Evolutionary conservation across 2,329 filamentous ascomycete species (phyloP).

Genomic region (Polytolypa hystricis): DNA sequence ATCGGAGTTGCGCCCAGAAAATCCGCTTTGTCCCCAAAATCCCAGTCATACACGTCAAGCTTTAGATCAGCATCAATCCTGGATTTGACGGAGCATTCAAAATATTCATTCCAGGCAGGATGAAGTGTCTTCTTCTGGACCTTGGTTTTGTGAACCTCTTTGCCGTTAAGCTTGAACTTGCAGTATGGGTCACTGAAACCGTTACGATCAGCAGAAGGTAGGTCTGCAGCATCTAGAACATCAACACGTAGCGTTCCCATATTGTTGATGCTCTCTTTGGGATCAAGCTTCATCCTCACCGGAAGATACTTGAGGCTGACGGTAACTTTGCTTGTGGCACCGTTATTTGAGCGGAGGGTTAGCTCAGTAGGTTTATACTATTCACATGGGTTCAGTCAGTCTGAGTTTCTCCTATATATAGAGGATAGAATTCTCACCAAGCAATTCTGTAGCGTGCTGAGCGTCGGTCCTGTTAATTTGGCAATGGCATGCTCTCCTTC

Average conservation of each 20-base stretch:
- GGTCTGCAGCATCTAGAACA: slow-evolving; percentile 69
- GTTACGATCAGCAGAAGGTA: slow-evolving; percentile 91
- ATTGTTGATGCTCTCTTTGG: slow-evolving; percentile 96
- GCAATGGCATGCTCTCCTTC: slow-evolving; percentile 67
- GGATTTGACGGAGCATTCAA: slow-evolving; percentile 72
- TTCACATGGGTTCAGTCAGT: too few species aligned
- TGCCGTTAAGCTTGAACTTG: slow-evolving; percentile 82
- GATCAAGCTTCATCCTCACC: slow-evolving; percentile 84
- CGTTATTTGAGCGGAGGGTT: slow-evolving; percentile 66
- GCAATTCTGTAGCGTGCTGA: slow-evolving; percentile 79
- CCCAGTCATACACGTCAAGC: slow-evolving; percentile 84
- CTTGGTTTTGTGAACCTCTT: slow-evolving; percentile 90
- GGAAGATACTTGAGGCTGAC: slow-evolving; percentile 93
- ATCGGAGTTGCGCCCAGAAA: slow-evolving; percentile 69
- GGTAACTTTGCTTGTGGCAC: slow-evolving; percentile 65
- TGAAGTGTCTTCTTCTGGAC: slow-evolving; percentile 93
- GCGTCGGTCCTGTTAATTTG: slow-evolving; percentile 70
- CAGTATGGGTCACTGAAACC: slow-evolving; percentile 96
- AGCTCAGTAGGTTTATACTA: slow-evolving; percentile 84
- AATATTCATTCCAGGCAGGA: slow-evolving; percentile 92
- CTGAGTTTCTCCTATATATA: too few species aligned
- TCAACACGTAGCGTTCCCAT: slow-evolving; percentile 94
- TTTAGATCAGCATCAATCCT: slow-evolving; percentile 74
- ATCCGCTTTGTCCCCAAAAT: slow-evolving; percentile 91
- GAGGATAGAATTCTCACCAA: slow-evolving; percentile 45